Evolutionary conservation across 2,329 filamentous ascomycete species (phyloP), one percentile per base, ranked within the genome.

Genomic region (Exophiala bonariae): DNA sequence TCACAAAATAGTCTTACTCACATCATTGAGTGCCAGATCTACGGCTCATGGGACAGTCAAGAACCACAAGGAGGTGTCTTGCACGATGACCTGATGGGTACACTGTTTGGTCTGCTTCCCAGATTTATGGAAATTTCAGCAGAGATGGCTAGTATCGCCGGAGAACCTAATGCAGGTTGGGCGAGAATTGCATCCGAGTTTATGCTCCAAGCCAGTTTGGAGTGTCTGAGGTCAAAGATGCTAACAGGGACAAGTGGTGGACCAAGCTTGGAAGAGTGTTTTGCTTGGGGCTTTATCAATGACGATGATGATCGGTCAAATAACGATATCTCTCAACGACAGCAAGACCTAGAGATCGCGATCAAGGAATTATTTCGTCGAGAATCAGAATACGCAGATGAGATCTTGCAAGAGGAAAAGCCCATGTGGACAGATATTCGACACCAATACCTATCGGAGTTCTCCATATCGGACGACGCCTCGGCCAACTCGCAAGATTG

Each of bases 111-210:
- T 30, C 34, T 58, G 19, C 16, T 58, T 10, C 44, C 47, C 4
- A 49, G 47, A 7, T 59, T 59, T 43, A 55, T 59, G 45, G 31
- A 40, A 20, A 46, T 59, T 11, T 57, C 55, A 8, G 52, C 49
- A n/a, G 32, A 52, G 18, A 43, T 58, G 5, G 39, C 45, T 10
- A 44, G 44, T 20, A 6, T 42, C 19, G 11, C 32, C 20, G 35
- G 49, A 14, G 13, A 42, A 20, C 32, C 48, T 7, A 44, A 41
- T 18, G 45, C 50, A 18, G 28, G 22, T 14, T 59, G 56, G 58
- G 58, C 58, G 49, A 11, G 44, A 4, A 30, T 59, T 4, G 55
- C 50, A 8, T 38, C 42, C 20, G 43, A 58, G 32, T 49, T 59
- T 19, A 56, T 59, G 49, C 38, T 57, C 4, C 56, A 55, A 28